These are phyloP conservation scores for Rutstroemia sp. DNA, from an alignment of 2,329 filamentous ascomycete species.

Conservation along the genomic window DNA sequence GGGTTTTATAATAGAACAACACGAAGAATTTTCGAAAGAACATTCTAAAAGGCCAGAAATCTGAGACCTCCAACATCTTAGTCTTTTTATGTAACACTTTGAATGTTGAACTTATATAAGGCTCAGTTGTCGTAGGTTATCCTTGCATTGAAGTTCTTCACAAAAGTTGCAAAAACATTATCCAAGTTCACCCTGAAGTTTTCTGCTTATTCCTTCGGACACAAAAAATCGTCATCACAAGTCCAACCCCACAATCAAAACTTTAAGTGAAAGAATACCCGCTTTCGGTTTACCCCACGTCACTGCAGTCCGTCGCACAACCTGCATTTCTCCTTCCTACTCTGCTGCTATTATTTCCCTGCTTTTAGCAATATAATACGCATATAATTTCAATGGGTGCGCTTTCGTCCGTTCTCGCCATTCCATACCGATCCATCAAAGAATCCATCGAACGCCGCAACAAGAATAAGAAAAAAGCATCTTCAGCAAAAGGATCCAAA, in stretches of 20 bases:
- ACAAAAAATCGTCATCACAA: too few relatives aligned
- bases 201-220: too few relatives aligned
- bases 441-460: conserved; percentile 6
- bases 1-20: too few relatives aligned
- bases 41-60: too few relatives aligned
- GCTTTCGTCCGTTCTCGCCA: conserved; percentile 14
- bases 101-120: background rate
- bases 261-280: background rate
- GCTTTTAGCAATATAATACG: background rate
- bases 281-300: conserved; percentile 5
- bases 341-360: background rate
- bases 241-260: background rate
- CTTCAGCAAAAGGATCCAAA: background rate
- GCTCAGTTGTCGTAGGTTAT: background rate
- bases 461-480: background rate
- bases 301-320: background rate
- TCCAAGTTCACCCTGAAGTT: too few relatives aligned
- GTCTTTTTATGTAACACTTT: too few relatives aligned
- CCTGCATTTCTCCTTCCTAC: background rate
- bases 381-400: conserved; percentile 16
- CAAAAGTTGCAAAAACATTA: too few relatives aligned
- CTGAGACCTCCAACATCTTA: too few relatives aligned
- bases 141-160: background rate
- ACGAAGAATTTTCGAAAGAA: too few relatives aligned
- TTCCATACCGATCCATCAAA: conserved; percentile 10